Evolutionary conservation across 75 land plant genomes (phyloP), one percentile per base, ranked within the genome.

Genomic region (Selaginella moellendorffii): DNA sequence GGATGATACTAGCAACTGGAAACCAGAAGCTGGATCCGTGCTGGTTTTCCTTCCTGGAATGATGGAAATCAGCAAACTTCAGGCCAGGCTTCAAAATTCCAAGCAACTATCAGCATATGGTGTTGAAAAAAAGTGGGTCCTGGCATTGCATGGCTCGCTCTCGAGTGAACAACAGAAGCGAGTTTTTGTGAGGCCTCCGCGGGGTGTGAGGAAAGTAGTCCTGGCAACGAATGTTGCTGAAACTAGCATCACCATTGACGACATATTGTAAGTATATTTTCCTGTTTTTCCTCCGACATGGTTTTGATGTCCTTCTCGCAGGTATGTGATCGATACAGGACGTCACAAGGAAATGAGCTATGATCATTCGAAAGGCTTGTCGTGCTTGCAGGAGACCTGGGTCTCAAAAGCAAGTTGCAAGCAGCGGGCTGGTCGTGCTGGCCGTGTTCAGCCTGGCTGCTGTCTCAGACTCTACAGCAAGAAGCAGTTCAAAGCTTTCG

Each of bases 291-390:
- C 2, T 65, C 17, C 5, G 25, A 56, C 59, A 8, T 56, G 19
- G 5, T 2, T 56, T 5, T 56, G 59, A 25, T 53, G 61, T 26
- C 36, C 12, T 25, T 36, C 46, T 14, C 46, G 26, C 75, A 73
- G 76, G 46, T 73, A 73, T 27, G 76, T 73, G 19, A 73, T 73
- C 29, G 76, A 73, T 27, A 70, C 66, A 1, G 76, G 76, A 51
- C 76, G 76, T 8, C 76, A 73, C 52, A 73, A 73, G 46, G 76
- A 73, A 53, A 69, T 73, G 76, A 63, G 73, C 19, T 73, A 73
- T 63, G 76, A 73, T 31, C 76, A 73, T 54, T 61, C 28, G 66
- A 73, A 71, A 53, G 73, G 76, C 28, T 58, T 73, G 22, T 73
- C 76, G 30, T 73, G 76, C 26, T 71, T 73, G 54, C 63, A 69